Evolutionary conservation across 73 alveolate species (phyloP), one percentile per base, ranked within the genome.

Genomic region (Uronychia binucleata): DNA sequence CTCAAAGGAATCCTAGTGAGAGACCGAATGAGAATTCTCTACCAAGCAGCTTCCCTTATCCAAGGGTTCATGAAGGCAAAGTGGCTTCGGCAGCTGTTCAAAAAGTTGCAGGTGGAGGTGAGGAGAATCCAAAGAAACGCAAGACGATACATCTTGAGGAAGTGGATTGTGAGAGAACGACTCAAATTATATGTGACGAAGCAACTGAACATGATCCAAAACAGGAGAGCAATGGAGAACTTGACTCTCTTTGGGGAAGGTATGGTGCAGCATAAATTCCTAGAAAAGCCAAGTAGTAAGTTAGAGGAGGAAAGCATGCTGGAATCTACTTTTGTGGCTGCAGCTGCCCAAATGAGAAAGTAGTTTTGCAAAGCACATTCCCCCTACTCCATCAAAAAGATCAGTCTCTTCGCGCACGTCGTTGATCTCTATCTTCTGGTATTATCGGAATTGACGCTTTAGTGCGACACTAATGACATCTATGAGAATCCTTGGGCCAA

Each of bases 41-140:
- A 89, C 79, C 57, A 58, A 25, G 87, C 96, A 26, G 98, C 95
- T 13, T 86, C 81, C 34, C 67, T 58, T 28, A 89, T 94, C 19
- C 81, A 94, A 76, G 98, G 96, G 8, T 78, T 80, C 77, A 74
- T 92, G 81, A 94, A 87, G 81, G 77, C 59, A 91, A 92, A 83
- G 35, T 92, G 94, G 93, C 78, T 84, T 8, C 59, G 92, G 35
- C 84, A 81, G 28, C 74, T 94, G 58, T 94, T 78, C 78, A 58
- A 77, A 75, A 92, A 85, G 59, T 32, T 94, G 46, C 92, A 94
- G 78, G 57, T 29, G 33, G 93, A 93, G n/a, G 93, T 80, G 29
- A 80, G 85, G 1, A 74, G 57, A 28, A 79, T 90, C 19, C 81
- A 90, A 77, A 78, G 88, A 67, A 31, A 80, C 0, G 90, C 77